These are phyloP conservation scores for Cryphonectria parasitica DNA, from an alignment of 2,329 filamentous ascomycete species.

Conservation along the genomic window DNA sequence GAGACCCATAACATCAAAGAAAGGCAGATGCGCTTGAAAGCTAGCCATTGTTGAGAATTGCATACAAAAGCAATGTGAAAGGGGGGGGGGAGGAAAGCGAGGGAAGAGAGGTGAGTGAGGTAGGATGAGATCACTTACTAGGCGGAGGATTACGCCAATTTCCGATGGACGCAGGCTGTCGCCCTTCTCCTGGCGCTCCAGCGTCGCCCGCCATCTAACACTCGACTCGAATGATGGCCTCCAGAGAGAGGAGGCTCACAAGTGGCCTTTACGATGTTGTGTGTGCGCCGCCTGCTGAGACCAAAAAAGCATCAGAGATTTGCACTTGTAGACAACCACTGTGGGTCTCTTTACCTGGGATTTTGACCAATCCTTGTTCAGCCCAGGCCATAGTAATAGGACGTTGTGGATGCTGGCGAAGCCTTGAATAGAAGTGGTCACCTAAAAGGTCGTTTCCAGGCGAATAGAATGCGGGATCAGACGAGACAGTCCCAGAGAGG, in stretches of 20 bases:
- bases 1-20: background rate
- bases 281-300: background rate
- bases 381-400: background rate
- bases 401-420: background rate
- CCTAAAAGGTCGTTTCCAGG: background rate
- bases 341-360: background rate
- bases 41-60: background rate
- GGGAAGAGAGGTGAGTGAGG: background rate
- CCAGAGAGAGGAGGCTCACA: background rate
- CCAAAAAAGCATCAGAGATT: background rate
- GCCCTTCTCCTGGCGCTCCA: background rate
- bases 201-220: background rate
- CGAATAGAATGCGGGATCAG: background rate
- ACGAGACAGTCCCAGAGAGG: background rate
- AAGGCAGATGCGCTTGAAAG: background rate
- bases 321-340: background rate
- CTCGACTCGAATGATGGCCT: background rate
- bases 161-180: background rate
- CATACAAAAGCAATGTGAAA: background rate
- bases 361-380: background rate
- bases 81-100: background rate
- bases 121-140: background rate
- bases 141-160: background rate
- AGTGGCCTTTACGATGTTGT: background rate
- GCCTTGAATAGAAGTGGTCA: background rate